These are phyloP conservation scores for Saccharomycopsis selenospora DNA, from an alignment of 805 yeast species.

Conservation along the genomic window DNA sequence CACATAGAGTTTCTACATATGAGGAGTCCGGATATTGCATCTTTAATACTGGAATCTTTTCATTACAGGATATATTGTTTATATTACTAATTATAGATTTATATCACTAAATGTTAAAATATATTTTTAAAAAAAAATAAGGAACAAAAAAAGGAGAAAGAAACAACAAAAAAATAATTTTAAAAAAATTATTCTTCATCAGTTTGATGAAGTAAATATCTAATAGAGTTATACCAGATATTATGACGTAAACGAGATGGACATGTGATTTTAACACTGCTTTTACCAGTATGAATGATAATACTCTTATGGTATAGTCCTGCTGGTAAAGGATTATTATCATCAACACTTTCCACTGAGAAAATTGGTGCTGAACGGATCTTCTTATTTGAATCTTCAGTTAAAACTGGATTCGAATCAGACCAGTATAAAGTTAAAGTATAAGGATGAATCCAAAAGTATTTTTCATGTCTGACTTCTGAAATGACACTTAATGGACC, in stretches of 20 bases:
- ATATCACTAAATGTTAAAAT: background rate
- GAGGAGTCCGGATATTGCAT: no score
- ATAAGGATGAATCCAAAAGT: constrained; percentile 96
- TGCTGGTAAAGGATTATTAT: constrained; percentile 80
- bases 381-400: constrained; percentile 56
- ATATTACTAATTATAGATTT: no score
- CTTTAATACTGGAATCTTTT: no score
- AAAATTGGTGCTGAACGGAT: constrained; percentile 77
- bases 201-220: constrained; percentile 63
- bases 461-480: constrained; percentile 81
- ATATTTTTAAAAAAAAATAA: background rate
- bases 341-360: constrained; percentile 72
- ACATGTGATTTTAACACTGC: constrained; percentile 74
- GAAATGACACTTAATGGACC: constrained; percentile 67
- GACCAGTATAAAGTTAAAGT: constrained; percentile 90
- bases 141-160: background rate
- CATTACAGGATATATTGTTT: no score
- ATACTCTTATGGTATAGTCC: constrained; percentile 84
- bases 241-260: constrained; percentile 82
- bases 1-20: no score
- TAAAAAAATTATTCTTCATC: constrained; percentile 40
- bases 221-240: constrained; percentile 81
- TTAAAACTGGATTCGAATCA: constrained; percentile 64
- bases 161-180: background rate
- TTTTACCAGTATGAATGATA: constrained; percentile 55